Evolutionary conservation across 192 early-diverging fungal genomes (phyloP), one percentile per base, ranked within the genome.

Genomic region (Spizellomyces punctatus): DNA sequence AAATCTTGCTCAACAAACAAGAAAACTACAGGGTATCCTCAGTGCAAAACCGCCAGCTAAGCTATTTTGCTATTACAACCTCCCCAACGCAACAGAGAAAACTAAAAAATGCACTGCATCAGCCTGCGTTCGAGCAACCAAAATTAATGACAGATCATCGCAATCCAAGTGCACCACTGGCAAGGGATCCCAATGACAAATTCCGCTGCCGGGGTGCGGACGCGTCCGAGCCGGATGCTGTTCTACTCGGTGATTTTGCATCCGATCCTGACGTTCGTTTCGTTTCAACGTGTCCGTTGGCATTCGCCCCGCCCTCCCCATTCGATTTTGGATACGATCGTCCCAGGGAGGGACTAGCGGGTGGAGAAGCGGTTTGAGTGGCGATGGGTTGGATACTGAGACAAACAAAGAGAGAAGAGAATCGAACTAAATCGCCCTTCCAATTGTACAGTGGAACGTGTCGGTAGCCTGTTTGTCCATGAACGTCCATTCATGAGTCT

Each of bases 401-500:
- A 4, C 41, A 47, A 12, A 82, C 72, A 71, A 89, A 91, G n/a
- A 91, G 71, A 2, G 89, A 86, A 14, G 86, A 87, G 67, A 90
- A 91, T 36, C 85, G 76, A 22, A 88, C 79, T 21, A 81, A 80
- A 46, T 91, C 89, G 19, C 90, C 90, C 41, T 84, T 80, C 41
- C 78, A 46, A 71, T 89, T 86, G 44, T 89, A 79, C 16, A 91
- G 69, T 19, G 84, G 89, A 17, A 90, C 81, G 64, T 91, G 89
- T 3, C 90, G 85, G 57, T 91, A 91, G 1, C 90, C 90, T 79
- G 74, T 36, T 36, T 36, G 27, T 36, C 27, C 27, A 36, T 36
- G 27, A 36, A 36, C 27, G 27, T 36, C 27, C 27, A 36, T 36
- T 36, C 27, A 3, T 36, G 27, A 36, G 27, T 36, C 27, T 36